A percentile compares a stretch with the other conserved stretches of the same genome.
phyloP scores from a whole-genome alignment of 2,329 filamentous ascomycete species.

The Ambrosiella xylebori region DNA sequence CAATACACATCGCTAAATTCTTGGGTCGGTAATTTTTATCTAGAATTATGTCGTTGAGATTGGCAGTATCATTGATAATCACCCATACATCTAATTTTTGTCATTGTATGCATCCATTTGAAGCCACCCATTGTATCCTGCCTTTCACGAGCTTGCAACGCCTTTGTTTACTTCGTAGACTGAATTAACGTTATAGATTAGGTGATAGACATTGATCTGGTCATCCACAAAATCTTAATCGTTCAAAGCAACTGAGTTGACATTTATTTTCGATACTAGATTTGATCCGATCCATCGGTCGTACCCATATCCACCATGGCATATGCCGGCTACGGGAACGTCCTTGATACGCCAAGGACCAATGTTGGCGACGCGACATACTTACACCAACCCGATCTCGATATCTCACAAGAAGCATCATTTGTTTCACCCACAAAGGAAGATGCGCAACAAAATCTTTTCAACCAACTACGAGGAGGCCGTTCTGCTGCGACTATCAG shows the following conservation, averaged over 20 bases:
- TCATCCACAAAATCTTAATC: too few relatives aligned
- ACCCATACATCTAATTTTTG: too few relatives aligned
- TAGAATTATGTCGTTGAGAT: neutral
- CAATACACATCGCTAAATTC: neutral
- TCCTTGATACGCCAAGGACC: constrained; percentile 73
- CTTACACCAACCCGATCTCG: constrained; percentile 54
- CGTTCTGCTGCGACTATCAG: constrained; percentile 26
- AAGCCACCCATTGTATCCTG: too few relatives aligned
- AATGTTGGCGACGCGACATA: constrained; percentile 72
- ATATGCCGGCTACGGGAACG: constrained; percentile 41
- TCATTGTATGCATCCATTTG: too few relatives aligned
- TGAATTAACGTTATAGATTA: too few relatives aligned
- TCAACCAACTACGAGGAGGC: constrained; percentile 60
- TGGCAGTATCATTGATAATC: too few relatives aligned
- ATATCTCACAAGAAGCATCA: constrained; percentile 74
- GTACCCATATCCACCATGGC: constrained; percentile 31
- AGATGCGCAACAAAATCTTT: constrained; percentile 45
- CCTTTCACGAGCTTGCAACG: too few relatives aligned
- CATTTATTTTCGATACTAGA: neutral
- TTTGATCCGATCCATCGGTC: neutral
- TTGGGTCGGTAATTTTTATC: neutral
- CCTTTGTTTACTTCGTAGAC: too few relatives aligned
- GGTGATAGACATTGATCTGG: too few relatives aligned
- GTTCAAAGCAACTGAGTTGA: neutral
- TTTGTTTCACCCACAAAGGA: constrained; percentile 63